Evolutionary conservation across 257 asterid species (phyloP).

Genomic region (Plantago ovata): DNA sequence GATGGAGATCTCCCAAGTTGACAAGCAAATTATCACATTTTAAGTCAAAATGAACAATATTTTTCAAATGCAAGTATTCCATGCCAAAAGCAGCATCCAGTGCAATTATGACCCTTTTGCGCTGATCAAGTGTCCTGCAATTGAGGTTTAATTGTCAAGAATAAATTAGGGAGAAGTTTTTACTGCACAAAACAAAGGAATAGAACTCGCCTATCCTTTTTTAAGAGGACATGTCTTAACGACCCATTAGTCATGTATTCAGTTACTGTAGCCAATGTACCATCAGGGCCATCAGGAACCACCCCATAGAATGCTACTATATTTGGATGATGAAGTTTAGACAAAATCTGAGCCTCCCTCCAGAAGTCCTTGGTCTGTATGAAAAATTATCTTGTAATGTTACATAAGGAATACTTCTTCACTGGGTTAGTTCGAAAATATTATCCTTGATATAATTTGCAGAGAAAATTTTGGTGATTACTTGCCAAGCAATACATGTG

Average conservation of each 20-base stretch:
- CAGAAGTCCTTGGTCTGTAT: constrained; percentile 74
- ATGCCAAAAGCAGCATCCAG: constrained; percentile 88
- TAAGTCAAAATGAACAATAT: constrained; percentile 79
- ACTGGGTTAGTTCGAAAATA: neutral
- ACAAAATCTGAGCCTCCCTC: constrained; percentile 90
- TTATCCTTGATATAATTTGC: neutral
- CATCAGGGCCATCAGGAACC: constrained; percentile 83
- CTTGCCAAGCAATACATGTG: neutral
- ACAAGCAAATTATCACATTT: constrained; percentile 91
- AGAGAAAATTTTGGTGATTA: neutral
- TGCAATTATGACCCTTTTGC: constrained; percentile 65
- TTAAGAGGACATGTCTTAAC: constrained; percentile 60
- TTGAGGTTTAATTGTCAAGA: neutral
- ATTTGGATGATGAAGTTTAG: constrained; percentile 87
- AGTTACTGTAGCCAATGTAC: constrained; percentile 79
- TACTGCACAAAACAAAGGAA: constrained; percentile 7
- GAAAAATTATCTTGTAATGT: constrained; percentile 1
- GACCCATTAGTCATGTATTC: constrained; percentile 85
- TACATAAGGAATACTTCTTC: neutral
- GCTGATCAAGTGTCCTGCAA: constrained; percentile 60
- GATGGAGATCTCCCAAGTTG: constrained; percentile 80
- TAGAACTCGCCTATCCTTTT: constrained; percentile 58
- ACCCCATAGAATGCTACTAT: constrained; percentile 89
- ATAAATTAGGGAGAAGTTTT: neutral
- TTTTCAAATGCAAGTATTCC: constrained; percentile 81